A percentile compares a stretch with the other conserved stretches of the same genome.
Conservation (phyloP, 306 rosid genomes). For the Delonix regia region DNA sequence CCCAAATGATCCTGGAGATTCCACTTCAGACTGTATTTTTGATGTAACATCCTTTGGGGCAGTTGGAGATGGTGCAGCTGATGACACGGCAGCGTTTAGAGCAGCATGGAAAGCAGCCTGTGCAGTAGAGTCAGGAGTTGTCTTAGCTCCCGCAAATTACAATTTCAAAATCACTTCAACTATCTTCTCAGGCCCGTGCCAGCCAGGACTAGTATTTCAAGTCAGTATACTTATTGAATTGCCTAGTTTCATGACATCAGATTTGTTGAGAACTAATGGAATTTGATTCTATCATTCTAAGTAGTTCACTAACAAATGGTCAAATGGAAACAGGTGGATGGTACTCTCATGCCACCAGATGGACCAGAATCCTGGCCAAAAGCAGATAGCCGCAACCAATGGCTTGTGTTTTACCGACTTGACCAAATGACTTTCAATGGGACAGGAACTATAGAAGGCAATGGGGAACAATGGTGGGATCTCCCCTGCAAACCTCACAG, state of each 20-base stretch:
- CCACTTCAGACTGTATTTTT: slow-evolving; percentile 54
- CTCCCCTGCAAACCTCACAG: slow-evolving; percentile 98
- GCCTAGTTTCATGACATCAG: neutral
- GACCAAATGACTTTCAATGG: slow-evolving; percentile 85
- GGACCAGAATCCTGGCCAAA: slow-evolving; percentile 90
- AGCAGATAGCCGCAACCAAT: slow-evolving; percentile 68
- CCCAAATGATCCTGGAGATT: slow-evolving; percentile 56
- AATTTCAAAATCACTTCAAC: slow-evolving; percentile 82
- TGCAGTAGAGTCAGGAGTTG: slow-evolving; percentile 70
- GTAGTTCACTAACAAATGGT: neutral
- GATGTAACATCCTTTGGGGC: slow-evolving; percentile 83
- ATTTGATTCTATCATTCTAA: neutral
- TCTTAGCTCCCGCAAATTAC: slow-evolving; percentile 65
- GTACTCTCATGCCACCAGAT: slow-evolving; percentile 86
- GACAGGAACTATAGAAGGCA: slow-evolving; percentile 91
- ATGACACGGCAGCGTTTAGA: slow-evolving; percentile 77
- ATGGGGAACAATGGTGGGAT: slow-evolving; percentile 96
- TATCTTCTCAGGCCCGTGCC: slow-evolving; percentile 92
- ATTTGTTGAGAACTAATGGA: neutral
- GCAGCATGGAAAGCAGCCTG: slow-evolving; percentile 97
- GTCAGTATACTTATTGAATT: slow-evolving; percentile 44
- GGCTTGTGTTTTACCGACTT: slow-evolving; percentile 89
- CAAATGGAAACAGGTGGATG: slow-evolving; percentile 70
- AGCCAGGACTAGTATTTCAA: slow-evolving; percentile 87
- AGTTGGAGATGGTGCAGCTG: slow-evolving; percentile 82